These are phyloP conservation scores for Backusella tarrabulga DNA, from an alignment of 192 early-diverging fungal genomes.

Conservation along the genomic window DNA sequence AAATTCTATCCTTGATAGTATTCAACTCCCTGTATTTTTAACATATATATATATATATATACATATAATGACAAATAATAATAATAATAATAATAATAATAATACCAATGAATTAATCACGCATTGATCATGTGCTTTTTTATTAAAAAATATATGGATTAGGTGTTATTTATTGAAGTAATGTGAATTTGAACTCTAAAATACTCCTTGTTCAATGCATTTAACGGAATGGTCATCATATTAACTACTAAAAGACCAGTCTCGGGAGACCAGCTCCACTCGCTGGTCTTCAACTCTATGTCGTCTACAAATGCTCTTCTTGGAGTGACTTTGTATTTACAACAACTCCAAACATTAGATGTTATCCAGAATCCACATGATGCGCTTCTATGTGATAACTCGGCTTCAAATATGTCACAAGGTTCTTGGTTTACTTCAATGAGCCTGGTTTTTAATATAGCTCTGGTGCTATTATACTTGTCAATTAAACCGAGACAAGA, in stretches of 20 bases:
- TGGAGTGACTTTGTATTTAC: neutral
- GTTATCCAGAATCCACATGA: neutral
- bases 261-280: neutral
- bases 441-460: constrained; percentile 3
- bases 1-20: neutral
- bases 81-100: neutral
- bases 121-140: neutral
- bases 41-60: neutral
- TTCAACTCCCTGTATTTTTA: neutral
- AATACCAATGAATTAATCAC: neutral
- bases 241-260: neutral
- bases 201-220: neutral
- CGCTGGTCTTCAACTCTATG: neutral
- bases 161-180: neutral
- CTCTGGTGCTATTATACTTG: constrained; percentile 32
- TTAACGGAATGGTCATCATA: neutral
- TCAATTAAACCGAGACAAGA: constrained; percentile 32
- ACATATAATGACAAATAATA: neutral
- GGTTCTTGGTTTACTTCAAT: neutral
- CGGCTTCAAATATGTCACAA: neutral
- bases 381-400: neutral
- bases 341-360: neutral
- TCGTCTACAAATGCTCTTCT: neutral
- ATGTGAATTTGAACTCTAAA: neutral
- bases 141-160: neutral